Evolutionary conservation across 495 filamentous ascomycete species (phyloP), one percentile per base, ranked within the genome.

Genomic region (Trichoderma erinaceum): DNA sequence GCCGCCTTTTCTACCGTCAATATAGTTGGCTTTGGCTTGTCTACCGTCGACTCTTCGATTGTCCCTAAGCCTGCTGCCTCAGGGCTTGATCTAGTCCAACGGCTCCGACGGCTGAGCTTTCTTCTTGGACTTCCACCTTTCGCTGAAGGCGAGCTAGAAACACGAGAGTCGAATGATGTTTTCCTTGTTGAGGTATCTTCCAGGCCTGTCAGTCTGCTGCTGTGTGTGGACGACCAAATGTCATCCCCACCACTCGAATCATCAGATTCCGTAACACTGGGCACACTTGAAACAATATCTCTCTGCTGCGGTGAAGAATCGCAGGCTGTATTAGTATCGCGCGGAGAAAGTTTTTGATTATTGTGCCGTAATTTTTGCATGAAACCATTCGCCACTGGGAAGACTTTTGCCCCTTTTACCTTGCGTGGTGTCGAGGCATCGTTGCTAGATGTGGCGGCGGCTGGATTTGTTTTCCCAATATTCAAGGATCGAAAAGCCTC

Each of bases 1-100:
- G 92, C 85, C 10, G 87, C 85, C 52, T 84, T 84, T 76, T 98
- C 94, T 4, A 91, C 88, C 0, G 92, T 97, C 13, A 85, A 70
- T 65, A 97, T 84, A 12, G 91, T 88, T 15, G 90, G 89, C 16
- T 76, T 69, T 6, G 75, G 66, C 3, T 76, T 66, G 66, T 80
- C 74, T 35, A 78, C 44, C 41, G 73, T 69, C 32, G 73, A 73
- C 70, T 82, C 80, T 48, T 78, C 78, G 38, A 81, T 81, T 18
- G 81, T 75, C 2, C 73, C 74, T 3, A 83, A 73, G 56, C 70
- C 76, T 41, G 72, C 75, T 46, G 77, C 76, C 16, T 72, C 25
- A n/a, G 65, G 73, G 64, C 72, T 73, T 16, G 72, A 70, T 6
- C 66, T 61, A 4, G 67, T 63, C 41, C 71, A 70, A 10, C 67